phyloP scores from a whole-genome alignment of 1,284 basidiomycete species.

The Pseudomicrostroma phylloplanum region DNA sequence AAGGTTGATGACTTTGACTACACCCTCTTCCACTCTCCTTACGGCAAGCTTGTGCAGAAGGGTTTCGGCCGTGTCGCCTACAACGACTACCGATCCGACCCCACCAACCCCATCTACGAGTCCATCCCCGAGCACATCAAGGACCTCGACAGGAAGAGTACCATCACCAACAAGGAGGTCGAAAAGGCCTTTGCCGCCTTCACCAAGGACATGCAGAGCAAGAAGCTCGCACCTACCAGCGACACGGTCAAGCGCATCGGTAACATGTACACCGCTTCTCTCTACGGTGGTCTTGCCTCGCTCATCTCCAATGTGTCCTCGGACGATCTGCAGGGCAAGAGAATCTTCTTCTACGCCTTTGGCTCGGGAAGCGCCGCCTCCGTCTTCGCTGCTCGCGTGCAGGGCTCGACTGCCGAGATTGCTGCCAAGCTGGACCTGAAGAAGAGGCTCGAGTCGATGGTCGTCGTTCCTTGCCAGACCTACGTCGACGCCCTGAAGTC shows the following conservation, averaged over 20 bases:
- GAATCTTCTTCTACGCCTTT: slow-evolving; percentile 82
- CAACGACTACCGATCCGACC: slow-evolving; percentile 84
- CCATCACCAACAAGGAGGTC: slow-evolving; percentile 79
- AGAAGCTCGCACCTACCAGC: slow-evolving; percentile 46
- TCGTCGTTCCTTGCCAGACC: slow-evolving; percentile 81
- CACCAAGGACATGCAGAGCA: slow-evolving; percentile 30
- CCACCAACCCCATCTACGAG: slow-evolving; percentile 64
- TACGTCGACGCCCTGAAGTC: slow-evolving; percentile 67
- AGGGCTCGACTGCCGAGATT: slow-evolving; percentile 77
- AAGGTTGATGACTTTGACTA: slow-evolving; percentile 79
- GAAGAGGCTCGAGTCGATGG: slow-evolving; percentile 73
- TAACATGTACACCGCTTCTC: slow-evolving; percentile 98
- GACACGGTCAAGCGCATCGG: slow-evolving; percentile 56
- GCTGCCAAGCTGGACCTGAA: slow-evolving; percentile 71
- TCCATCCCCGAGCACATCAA: slow-evolving; percentile 64
- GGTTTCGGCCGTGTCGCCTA: slow-evolving; percentile 85
- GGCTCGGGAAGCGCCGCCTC: slow-evolving; percentile 85
- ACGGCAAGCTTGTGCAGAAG: slow-evolving; percentile 97
- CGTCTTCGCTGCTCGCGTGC: slow-evolving; percentile 79
- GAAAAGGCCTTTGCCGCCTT: slow-evolving; percentile 63
- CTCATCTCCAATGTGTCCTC: slow-evolving; percentile 38
- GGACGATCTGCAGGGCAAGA: slow-evolving; percentile 45
- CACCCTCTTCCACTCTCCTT: slow-evolving; percentile 75
- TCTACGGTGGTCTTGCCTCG: slow-evolving; percentile 84
- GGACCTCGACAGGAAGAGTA: slow-evolving; percentile 57